Base-by-base conservation (phyloP, 768 basidiomycete species). In the Gautieria morchelliformis region DNA sequence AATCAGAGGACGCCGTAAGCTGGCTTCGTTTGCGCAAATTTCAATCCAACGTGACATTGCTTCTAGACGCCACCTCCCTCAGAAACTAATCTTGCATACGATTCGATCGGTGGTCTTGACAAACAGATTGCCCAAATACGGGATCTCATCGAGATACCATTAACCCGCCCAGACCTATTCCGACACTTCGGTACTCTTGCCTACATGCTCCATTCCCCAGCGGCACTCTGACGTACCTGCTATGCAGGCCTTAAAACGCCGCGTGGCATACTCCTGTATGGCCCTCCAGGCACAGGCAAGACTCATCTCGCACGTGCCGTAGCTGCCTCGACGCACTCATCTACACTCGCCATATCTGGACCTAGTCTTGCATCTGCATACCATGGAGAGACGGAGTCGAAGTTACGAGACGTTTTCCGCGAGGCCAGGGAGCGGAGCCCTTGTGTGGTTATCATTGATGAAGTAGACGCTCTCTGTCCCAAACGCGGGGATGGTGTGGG, bases 201-300 rank as follows among this genome's bases (percentile, higher is more conserved):
- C 2, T 12, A 5, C 56, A 35, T 24, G 10, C n/a, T 30, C 46
- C 14, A 19, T 12, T 32, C 22, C 20, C 11, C 56, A 22, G 19
- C 45, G 14, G 24, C 22, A n/a, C 40, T n/a, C n/a, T 41, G 19
- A 51, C 33, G 30, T 4, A 4, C 61, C 22, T 1, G 8, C 24
- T 39, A 56, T 52, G 22, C 55, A 82, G 92, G 89, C 37, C 76
- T 99, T n/a, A 93, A 89, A 64, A 94, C 95, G 15, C 94, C 95
- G n/a, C 84, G 90, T 47, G 96, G 96, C 4, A 87, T 98, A 46
- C 79, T 98, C 19, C 80, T 99, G 1, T 87, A 97, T 68, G 96
- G 96, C 11, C 94, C 93, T 11, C 93, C 96, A 3, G 96, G 96
- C 39, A 98, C 96, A 9, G 96, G 96, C 15, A 99, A 99, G 72